Evolutionary conservation across 495 filamentous ascomycete species (phyloP), one percentile per base, ranked within the genome.

Genomic region (Tuber aestivum): DNA sequence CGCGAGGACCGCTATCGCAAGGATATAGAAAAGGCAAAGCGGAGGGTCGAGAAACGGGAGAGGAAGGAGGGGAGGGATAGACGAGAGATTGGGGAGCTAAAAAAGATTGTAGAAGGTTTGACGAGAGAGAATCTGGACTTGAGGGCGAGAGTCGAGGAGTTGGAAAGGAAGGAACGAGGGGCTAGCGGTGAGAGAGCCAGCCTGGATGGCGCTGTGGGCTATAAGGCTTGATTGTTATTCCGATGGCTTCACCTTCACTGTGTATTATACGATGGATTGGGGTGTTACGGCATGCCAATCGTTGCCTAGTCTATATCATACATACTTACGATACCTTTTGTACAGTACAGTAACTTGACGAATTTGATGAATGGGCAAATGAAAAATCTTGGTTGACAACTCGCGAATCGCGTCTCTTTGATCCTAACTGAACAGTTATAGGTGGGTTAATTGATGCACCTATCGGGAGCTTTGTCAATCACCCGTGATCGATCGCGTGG

Each of bases 61-160:
- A 87, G 89, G 76, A 86, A 88, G 6, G 89, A 92, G 80, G 85
- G 89, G 69, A 87, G 85, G 71, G 82, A 84, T 18, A 85, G 85
- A 41, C 23, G 85, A 75, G 87, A 88, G 79, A 82, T 89, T n/a
- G 85, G 87, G 69, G 84, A 85, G 73, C 81, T 88, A 21, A 87
- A 86, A 70, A 87, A 86, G 20, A 89, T 86, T 90, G 82, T 90
- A 9, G 87, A 89, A 37, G 84, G 87, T 32, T 84, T 92, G 74
- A 83, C 86, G 41, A 86, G 84, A 76, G 88, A 93, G 84, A 86
- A 89, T 38, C 86, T 92, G 75, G 87, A 91, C 40, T 85, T 92
- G 77, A 85, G 86, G 41, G 88, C 89, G 76, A 90, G 82, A 87
- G 93, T 42, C 85, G 88, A 16, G 86, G 41, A 89, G 70, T 81